Conservation (phyloP, 2,329 filamentous ascomycete species). For the Venturiaceae sp. region DNA sequence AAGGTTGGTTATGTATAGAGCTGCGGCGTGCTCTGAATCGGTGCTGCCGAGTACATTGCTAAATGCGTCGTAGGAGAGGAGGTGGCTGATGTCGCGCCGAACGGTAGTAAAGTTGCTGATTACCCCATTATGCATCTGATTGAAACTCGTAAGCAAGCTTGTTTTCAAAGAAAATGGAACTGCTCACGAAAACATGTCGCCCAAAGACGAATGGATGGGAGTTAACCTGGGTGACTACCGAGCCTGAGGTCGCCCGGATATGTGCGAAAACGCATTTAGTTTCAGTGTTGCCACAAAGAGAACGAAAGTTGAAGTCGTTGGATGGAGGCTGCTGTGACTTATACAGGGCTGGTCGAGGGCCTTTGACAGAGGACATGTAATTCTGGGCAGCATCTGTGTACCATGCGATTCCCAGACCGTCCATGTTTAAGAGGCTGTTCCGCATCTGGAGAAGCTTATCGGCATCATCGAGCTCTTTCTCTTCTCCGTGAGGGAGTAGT, state of each 20-base stretch:
- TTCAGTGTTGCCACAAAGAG: slow-evolving; percentile 41
- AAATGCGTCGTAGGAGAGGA: slow-evolving; percentile 38
- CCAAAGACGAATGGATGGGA: slow-evolving; percentile 48
- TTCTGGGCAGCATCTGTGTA: slow-evolving; percentile 18
- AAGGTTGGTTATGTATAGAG: slow-evolving; percentile 37
- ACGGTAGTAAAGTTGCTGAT: slow-evolving; percentile 37
- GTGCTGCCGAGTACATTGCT: slow-evolving; percentile 40
- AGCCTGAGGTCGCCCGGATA: slow-evolving; percentile 41
- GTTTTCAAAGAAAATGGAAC: not conserved
- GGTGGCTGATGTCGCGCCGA: slow-evolving; percentile 33
- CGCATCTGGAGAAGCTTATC: slow-evolving; percentile 37
- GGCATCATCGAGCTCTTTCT: slow-evolving; percentile 28
- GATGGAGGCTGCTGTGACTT: slow-evolving; percentile 42
- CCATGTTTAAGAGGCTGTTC: slow-evolving; percentile 45
- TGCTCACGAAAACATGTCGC: slow-evolving; percentile 32
- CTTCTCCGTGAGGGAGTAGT: slow-evolving; percentile 35
- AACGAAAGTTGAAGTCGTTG: slow-evolving; percentile 45
- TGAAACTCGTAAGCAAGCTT: not conserved
- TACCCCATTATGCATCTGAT: slow-evolving; percentile 45
- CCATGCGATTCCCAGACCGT: slow-evolving; percentile 46
- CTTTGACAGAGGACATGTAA: slow-evolving; percentile 19
- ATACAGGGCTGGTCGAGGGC: slow-evolving; percentile 39
- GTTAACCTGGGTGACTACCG: slow-evolving; percentile 36
- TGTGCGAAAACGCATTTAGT: slow-evolving; percentile 42
- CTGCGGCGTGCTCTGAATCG: slow-evolving; percentile 44